Evolutionary conservation across 345 rosid species (phyloP).

Genomic region (Cardamine resedifolia): DNA sequence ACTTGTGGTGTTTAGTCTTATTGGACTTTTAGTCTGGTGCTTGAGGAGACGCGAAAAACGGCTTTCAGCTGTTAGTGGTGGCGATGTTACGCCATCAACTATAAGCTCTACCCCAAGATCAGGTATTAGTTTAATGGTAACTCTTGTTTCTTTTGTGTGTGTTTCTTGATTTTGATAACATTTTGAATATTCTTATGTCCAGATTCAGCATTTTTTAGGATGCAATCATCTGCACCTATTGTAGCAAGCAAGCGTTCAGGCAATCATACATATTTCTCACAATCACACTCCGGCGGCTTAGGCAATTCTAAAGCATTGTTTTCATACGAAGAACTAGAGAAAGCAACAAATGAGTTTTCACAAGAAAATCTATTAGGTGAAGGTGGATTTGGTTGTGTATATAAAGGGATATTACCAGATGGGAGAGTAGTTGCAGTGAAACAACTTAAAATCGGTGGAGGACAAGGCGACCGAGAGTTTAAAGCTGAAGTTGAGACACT

Average conservation of each 20-base stretch:
- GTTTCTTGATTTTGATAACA: slow-evolving; percentile 14
- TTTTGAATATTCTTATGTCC: slow-evolving; percentile 24
- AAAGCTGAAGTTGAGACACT: slow-evolving; percentile 91
- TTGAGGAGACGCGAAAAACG: slow-evolving; percentile 56
- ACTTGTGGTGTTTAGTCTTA: slow-evolving; percentile 54
- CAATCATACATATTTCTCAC: slow-evolving; percentile 46
- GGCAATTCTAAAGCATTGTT: slow-evolving; percentile 76
- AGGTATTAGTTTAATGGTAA: slow-evolving; percentile 47
- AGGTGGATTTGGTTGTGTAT: slow-evolving; percentile 95
- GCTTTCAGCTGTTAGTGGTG: slow-evolving; percentile 54
- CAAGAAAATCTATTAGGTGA: slow-evolving; percentile 79
- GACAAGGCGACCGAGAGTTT: slow-evolving; percentile 93
- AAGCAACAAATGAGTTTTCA: slow-evolving; percentile 82
- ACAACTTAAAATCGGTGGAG: slow-evolving; percentile 80
- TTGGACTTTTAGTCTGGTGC: slow-evolving; percentile 60
- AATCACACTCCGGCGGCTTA: slow-evolving; percentile 61
- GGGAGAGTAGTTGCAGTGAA: slow-evolving; percentile 92
- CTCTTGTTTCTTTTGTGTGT: slow-evolving; percentile 10
- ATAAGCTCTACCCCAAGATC: slow-evolving; percentile 55
- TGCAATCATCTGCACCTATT: slow-evolving; percentile 66
- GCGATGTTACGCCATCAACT: slow-evolving; percentile 60
- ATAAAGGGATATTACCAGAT: slow-evolving; percentile 84
- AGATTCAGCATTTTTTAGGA: slow-evolving; percentile 58
- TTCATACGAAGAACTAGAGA: slow-evolving; percentile 62
- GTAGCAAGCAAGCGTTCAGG: slow-evolving; percentile 53